Percentiles rank a stretch among this genome's conserved stretches.
These are phyloP conservation scores for Rhododendron kiyosumense DNA, from an alignment of 148 eudicot genomes.

Conservation along the genomic window DNA sequence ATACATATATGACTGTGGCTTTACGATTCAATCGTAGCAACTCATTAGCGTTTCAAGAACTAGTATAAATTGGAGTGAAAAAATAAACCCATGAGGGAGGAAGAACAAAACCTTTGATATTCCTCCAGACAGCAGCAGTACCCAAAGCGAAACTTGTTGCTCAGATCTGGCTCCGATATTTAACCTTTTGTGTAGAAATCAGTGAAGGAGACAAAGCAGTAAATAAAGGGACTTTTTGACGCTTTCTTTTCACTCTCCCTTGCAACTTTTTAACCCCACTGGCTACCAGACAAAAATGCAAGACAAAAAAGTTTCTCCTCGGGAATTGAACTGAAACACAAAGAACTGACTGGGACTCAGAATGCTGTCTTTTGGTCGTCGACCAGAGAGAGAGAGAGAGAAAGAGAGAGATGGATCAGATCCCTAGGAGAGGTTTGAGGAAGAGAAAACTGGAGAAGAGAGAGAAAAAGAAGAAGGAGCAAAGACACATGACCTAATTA, in stretches of 20 bases:
- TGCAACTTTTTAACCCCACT: slow-evolving; percentile 10
- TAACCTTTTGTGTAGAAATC: background rate
- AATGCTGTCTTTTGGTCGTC: slow-evolving; percentile 18
- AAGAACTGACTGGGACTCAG: background rate
- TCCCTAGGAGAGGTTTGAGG: slow-evolving; percentile 18
- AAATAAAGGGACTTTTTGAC: background rate
- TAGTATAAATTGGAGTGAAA: background rate
- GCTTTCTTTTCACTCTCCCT: slow-evolving; percentile 11
- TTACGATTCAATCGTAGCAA: background rate
- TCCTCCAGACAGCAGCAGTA: background rate
- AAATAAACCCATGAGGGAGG: slow-evolving; percentile 4
- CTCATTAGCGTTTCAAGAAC: too few relatives aligned
- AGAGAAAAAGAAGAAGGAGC: slow-evolving; percentile 10
- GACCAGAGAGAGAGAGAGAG: background rate
- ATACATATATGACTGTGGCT: background rate
- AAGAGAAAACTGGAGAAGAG: background rate
- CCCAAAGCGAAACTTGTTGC: slow-evolving; percentile 1
- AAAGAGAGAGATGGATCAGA: slow-evolving; percentile 16
- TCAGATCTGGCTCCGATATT: slow-evolving; percentile 9
- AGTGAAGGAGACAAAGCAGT: background rate
- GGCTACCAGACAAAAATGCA: slow-evolving; percentile 18
- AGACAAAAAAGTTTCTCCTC: slow-evolving; percentile 14
- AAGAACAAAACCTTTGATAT: slow-evolving; percentile 8
- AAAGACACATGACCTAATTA: slow-evolving; percentile 19
- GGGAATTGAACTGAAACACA: slow-evolving; percentile 37